Evolutionary conservation across 768 basidiomycete genomes (phyloP), one percentile per base, ranked within the genome.

Genomic region (Tubosaeta sp.): DNA sequence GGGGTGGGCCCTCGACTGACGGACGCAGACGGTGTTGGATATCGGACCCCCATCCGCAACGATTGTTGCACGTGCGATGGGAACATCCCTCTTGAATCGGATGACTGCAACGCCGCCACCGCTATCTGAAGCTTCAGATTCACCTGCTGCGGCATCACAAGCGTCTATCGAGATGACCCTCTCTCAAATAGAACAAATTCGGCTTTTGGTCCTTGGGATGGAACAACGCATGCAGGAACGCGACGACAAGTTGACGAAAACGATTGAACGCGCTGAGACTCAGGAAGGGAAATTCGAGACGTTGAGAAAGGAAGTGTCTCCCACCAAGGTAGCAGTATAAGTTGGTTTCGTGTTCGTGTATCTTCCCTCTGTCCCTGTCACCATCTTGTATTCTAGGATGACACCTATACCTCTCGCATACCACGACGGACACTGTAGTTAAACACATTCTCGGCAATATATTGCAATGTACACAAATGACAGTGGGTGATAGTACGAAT

Each of bases 191-290:
- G 86, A 88, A 58, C 82, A 87, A 53, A 75, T 88, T 5, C 78
- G 84, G 33, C 66, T 85, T 55, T 69, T 88, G 19, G 77, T 90
- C 16, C 70, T 88, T 14, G 88, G 88, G 0, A 88, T 90, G 83
- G 85, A 88, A 52, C 82, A 88, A 60, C 76, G 85, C 50, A 71
- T 88, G 54, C 78, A 85, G 52, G 68, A 67, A 14, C 76, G 85
- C 32, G 83, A 88, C 57, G 81, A 80, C 37, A 82, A 81, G 64
- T 67, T 90, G 25, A 59, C 70, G 12, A 83, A 84, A 63, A 79
- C 75, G 26, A 71, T 87, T 16, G 77, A 81, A 61, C 74, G 74
- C 25, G 88, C 86, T 1, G 82, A 85, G 60, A 67, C 67, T 31
- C 84, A 87, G 58, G 73, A 77, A n/a, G 64, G 66, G 47, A 76